Percentiles rank a stretch among this genome's conserved stretches.
These are phyloP conservation scores for Sclerotinia spermophila DNA, from an alignment of 2,329 filamentous ascomycete species.

Conservation along the genomic window DNA sequence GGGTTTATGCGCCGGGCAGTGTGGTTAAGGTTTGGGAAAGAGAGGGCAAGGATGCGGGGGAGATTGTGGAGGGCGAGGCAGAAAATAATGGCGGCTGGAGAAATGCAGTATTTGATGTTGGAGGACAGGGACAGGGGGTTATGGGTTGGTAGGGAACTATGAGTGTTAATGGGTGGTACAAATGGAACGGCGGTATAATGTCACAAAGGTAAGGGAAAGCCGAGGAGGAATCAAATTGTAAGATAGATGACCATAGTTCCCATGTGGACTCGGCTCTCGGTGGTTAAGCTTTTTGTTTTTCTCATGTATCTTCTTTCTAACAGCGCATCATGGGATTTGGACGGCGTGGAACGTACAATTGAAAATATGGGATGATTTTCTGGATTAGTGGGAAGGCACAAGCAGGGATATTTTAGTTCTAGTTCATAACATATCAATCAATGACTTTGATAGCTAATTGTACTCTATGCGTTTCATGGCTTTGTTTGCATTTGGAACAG, in stretches of 20 bases:
- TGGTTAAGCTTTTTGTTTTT: background rate
- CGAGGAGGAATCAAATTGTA: background rate
- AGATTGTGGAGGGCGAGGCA: conserved; percentile 71
- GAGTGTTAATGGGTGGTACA: background rate
- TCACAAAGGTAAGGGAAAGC: background rate
- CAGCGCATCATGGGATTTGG: background rate
- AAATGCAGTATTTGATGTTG: conserved; percentile 6
- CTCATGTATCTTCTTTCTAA: background rate
- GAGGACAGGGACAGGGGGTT: background rate
- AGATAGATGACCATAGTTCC: background rate
- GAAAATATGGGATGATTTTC: background rate
- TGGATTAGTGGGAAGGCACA: background rate
- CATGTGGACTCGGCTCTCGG: background rate
- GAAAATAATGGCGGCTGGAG: conserved; percentile 59
- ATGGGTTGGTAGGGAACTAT: background rate
- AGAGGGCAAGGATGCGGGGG: conserved; percentile 65
- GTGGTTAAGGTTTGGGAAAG: conserved; percentile 87
- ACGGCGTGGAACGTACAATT: background rate
- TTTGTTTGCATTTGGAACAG: too few relatives aligned
- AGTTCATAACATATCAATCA: background rate
- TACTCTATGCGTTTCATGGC: too few relatives aligned
- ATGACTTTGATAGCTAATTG: too few relatives aligned
- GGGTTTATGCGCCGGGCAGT: conserved; percentile 84
- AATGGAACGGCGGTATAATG: background rate
- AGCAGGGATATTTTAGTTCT: background rate